phyloP scores from a whole-genome alignment of 2,329 filamentous ascomycete species.

The Pseudocercospora cruenta region DNA sequence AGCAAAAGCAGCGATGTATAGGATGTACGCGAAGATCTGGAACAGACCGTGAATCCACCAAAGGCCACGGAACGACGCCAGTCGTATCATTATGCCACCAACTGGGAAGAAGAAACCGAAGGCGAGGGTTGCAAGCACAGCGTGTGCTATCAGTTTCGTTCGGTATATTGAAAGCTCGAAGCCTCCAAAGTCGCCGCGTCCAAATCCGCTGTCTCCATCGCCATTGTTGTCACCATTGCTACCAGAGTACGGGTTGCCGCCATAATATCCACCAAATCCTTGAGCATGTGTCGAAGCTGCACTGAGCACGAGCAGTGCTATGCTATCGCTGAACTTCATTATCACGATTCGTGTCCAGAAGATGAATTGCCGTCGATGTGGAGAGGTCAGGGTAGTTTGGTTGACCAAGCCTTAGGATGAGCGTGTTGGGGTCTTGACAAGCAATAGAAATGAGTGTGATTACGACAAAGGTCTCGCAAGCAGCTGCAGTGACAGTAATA shows the following conservation, averaged over 20 bases:
- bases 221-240: slow-evolving; percentile 12
- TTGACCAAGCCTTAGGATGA: background rate
- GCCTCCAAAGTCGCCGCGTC: slow-evolving; percentile 15
- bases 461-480: slow-evolving; percentile 3
- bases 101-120: slow-evolving; percentile 53
- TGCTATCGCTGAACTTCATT: slow-evolving; percentile 10
- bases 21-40: slow-evolving; percentile 54
- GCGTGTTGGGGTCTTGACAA: background rate
- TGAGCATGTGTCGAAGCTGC: slow-evolving; percentile 16
- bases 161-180: slow-evolving; percentile 20
- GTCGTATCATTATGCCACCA: slow-evolving; percentile 51
- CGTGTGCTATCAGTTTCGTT: slow-evolving; percentile 51
- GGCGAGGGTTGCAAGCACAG: slow-evolving; percentile 48
- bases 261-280: slow-evolving; percentile 17
- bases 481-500: background rate
- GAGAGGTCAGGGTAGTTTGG: background rate
- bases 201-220: slow-evolving; percentile 16
- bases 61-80: slow-evolving; percentile 50
- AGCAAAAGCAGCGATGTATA: slow-evolving; percentile 56
- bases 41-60: slow-evolving; percentile 51
- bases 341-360: background rate
- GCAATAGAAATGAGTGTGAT: background rate
- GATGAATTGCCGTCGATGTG: background rate
- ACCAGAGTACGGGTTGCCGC: slow-evolving; percentile 18
- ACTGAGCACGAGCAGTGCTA: slow-evolving; percentile 12